phyloP scores from a whole-genome alignment of 2,329 filamentous ascomycete genomes.

The Salinomyces thailandicus region DNA sequence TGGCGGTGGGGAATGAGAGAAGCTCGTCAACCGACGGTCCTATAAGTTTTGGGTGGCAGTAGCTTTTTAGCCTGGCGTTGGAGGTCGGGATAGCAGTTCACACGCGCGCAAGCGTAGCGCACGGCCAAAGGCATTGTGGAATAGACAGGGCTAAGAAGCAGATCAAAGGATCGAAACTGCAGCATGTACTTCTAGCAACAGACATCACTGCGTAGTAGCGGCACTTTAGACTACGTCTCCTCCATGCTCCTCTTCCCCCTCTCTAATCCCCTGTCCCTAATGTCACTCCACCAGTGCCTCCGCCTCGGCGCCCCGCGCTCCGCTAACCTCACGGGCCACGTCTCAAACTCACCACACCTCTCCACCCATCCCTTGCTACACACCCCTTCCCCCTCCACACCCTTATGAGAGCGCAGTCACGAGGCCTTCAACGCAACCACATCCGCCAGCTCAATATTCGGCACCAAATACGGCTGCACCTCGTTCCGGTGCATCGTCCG shows the following conservation, averaged over 20 bases:
- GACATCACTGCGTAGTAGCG: too few species aligned
- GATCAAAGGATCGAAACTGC: too few species aligned
- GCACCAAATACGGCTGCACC: conserved; percentile 40
- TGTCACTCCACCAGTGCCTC: conserved; percentile 6
- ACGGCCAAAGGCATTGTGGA: background rate
- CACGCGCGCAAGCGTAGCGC: background rate
- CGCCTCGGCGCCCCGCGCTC: conserved; percentile 5
- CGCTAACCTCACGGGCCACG: conserved; percentile 6
- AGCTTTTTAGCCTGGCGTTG: conserved; percentile 9
- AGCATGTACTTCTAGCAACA: too few species aligned
- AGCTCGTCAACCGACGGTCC: too few species aligned
- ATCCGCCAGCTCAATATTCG: conserved; percentile 39
- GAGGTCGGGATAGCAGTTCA: too few species aligned
- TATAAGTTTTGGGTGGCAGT: too few species aligned
- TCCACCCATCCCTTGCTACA: conserved; percentile 9
- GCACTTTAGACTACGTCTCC: conserved; percentile 4
- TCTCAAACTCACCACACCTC: conserved; percentile 6
- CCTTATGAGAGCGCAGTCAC: conserved; percentile 6
- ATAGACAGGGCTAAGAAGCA: too few species aligned
- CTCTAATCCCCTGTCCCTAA: conserved; percentile 3
- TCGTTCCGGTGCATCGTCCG: conserved; percentile 40
- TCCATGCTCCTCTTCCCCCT: conserved; percentile 1
- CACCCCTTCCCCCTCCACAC: conserved; percentile 1
- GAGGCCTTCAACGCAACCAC: conserved; percentile 25
- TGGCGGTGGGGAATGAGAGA: background rate